These are phyloP conservation scores for Crithidia acanthocephali DNA, from an alignment of 208 protist genomes.

Conservation along the genomic window DNA sequence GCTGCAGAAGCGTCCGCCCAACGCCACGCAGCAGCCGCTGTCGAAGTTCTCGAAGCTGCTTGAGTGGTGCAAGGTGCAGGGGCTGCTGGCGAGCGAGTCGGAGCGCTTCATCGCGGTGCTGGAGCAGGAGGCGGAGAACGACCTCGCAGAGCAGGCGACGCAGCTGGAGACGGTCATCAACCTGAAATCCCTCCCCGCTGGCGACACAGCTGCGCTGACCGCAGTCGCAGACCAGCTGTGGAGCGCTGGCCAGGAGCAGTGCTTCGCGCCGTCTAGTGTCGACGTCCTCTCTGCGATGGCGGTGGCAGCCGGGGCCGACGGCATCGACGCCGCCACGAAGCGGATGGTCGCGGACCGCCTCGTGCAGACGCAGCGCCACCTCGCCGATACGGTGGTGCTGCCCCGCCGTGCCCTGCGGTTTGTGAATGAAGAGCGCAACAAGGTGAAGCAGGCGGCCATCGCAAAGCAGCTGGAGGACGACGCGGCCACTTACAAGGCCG, in stretches of 20 bases:
- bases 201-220: slow-evolving; percentile 49
- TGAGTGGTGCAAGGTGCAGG: slow-evolving; percentile 54
- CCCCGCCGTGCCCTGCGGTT: slow-evolving; percentile 80
- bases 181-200: slow-evolving; percentile 61
- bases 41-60: slow-evolving; percentile 60
- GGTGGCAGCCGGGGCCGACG: slow-evolving; percentile 38
- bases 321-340: slow-evolving; percentile 45
- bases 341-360: slow-evolving; percentile 54
- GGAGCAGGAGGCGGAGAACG: slow-evolving; percentile 41
- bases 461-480: slow-evolving; percentile 40
- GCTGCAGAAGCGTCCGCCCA: slow-evolving; percentile 29
- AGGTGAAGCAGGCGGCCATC: slow-evolving; percentile 56
- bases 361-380: slow-evolving; percentile 50
- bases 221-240: slow-evolving; percentile 60
- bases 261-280: slow-evolving; percentile 63
- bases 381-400: slow-evolving; percentile 39
- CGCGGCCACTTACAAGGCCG: slow-evolving; percentile 4
- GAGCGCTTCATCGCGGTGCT: slow-evolving; percentile 35
- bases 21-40: slow-evolving; percentile 51
- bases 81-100: slow-evolving; percentile 40
- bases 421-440: slow-evolving; percentile 61
- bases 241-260: slow-evolving; percentile 37
- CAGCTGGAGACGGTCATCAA: slow-evolving; percentile 82
- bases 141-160: slow-evolving; percentile 47
- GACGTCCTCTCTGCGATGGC: slow-evolving; percentile 86